phyloP scores from a whole-genome alignment of 768 basidiomycete genomes.

The Mycena rosella region DNA sequence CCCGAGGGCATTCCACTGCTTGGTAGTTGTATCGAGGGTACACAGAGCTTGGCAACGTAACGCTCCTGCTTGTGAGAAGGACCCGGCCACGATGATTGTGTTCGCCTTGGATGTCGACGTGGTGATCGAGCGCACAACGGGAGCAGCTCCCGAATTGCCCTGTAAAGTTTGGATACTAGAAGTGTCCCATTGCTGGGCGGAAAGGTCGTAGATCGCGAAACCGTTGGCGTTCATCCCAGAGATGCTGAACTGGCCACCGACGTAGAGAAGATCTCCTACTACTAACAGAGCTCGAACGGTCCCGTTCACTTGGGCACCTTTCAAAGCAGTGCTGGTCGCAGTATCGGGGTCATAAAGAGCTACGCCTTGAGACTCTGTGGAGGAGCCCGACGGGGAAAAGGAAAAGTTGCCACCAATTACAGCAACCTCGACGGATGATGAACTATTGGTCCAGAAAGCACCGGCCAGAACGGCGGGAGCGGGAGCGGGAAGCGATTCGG shows the following conservation, averaged over 20 bases:
- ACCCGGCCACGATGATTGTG: constrained; percentile 86
- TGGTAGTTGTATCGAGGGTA: constrained; percentile 71
- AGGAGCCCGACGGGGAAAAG: constrained; percentile 57
- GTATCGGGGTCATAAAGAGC: constrained; percentile 77
- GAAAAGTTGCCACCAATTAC: constrained; percentile 95
- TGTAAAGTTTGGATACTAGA: constrained; percentile 72
- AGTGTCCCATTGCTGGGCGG: constrained; percentile 70
- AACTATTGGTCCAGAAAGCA: constrained; percentile 89
- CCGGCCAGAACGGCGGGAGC: constrained; percentile 90
- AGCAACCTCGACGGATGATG: constrained; percentile 71
- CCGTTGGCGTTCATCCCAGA: constrained; percentile 70
- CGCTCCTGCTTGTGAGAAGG: constrained; percentile 84
- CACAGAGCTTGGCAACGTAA: constrained; percentile 85
- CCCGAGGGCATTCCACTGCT: constrained; percentile 87
- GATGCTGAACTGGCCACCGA: constrained; percentile 88
- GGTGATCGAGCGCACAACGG: constrained; percentile 80
- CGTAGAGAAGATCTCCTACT: constrained; percentile 74
- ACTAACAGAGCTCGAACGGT: constrained; percentile 84
- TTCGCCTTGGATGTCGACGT: constrained; percentile 70
- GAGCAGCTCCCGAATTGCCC: constrained; percentile 62
- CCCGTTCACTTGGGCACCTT: constrained; percentile 76
- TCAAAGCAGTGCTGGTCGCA: constrained; percentile 63
- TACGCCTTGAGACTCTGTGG: constrained; percentile 63
- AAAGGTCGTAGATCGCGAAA: constrained; percentile 86
- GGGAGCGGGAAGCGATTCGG: constrained; percentile 63